Conservation (phyloP, 345 rosid genomes). For the Bretschneidera sinensis region DNA sequence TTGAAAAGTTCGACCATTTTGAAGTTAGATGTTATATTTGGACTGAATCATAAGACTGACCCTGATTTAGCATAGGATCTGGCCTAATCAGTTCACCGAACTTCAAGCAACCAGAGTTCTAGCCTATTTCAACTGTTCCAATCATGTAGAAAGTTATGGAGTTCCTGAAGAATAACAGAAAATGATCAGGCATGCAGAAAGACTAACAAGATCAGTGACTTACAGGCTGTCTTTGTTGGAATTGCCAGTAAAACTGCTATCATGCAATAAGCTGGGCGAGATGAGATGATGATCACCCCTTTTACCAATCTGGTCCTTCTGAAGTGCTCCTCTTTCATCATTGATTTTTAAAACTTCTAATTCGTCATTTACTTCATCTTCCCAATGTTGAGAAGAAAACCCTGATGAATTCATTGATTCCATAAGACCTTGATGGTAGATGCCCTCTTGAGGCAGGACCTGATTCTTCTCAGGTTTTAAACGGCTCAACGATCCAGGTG, state of each 20-base stretch:
- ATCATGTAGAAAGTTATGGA: too few relatives aligned
- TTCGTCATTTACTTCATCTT: constrained; percentile 60
- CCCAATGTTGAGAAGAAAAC: constrained; percentile 61
- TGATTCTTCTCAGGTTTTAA: constrained; percentile 87
- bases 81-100: too few relatives aligned
- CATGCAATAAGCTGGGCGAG: constrained; percentile 87
- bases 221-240: constrained; percentile 74
- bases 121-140: too few relatives aligned
- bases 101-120: too few relatives aligned
- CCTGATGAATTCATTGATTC: constrained; percentile 46
- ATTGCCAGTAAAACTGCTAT: constrained; percentile 35
- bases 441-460: constrained; percentile 77
- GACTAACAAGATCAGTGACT: constrained; percentile 33
- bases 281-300: constrained; percentile 49
- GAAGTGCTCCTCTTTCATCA: constrained; percentile 41
- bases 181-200: not conserved
- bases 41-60: not conserved
- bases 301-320: constrained; percentile 49
- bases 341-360: constrained; percentile 60
- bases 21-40: too few relatives aligned
- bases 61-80: not conserved
- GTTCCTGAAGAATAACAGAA: too few relatives aligned
- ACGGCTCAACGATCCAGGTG: constrained; percentile 51
- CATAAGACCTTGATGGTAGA: constrained; percentile 39
- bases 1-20: too few relatives aligned